A percentile compares a stretch with the other conserved stretches of the same genome.
phyloP scores from a whole-genome alignment of 192 early-diverging fungal genomes.

The Coemansia sp. region DNA sequence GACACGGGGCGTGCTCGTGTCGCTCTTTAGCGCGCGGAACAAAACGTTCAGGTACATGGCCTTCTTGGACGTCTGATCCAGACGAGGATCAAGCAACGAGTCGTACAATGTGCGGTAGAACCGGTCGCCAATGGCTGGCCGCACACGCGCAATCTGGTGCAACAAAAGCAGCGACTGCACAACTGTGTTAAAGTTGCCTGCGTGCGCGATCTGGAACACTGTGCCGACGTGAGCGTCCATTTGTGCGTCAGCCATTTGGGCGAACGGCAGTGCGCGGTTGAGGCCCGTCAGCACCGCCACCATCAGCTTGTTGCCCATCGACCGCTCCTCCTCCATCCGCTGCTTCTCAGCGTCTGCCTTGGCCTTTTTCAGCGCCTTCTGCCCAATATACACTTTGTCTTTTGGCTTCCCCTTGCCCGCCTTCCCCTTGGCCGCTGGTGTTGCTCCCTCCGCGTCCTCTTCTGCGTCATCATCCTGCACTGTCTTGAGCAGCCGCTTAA shows the following conservation, averaged over 20 bases:
- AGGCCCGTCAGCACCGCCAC: conserved; percentile 90
- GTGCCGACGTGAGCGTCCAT: conserved; percentile 82
- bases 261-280: conserved; percentile 91
- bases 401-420: conserved; percentile 7
- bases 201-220: conserved; percentile 89
- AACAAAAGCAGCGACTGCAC: conserved; percentile 92
- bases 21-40: conserved; percentile 78
- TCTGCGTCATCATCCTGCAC: conserved; percentile 52
- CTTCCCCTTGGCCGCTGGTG: conserved; percentile 40
- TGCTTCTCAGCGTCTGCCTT: conserved; percentile 51
- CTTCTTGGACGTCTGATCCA: conserved; percentile 78
- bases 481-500: conserved; percentile 73
- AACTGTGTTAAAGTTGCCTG: conserved; percentile 86
- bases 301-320: conserved; percentile 74
- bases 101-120: conserved; percentile 92
- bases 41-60: conserved; percentile 93
- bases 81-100: conserved; percentile 79
- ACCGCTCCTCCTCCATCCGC: conserved; percentile 49
- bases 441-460: conserved; percentile 28
- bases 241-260: conserved; percentile 75
- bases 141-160: conserved; percentile 59
- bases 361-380: conserved; percentile 51
- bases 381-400: conserved; percentile 46
- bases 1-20: conserved; percentile 64
- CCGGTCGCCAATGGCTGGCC: conserved; percentile 68